Percentiles rank a stretch among this genome's conserved stretches.
These are phyloP conservation scores for Solanum gracilifrons DNA, from an alignment of 257 asterid species.

Conservation along the genomic window DNA sequence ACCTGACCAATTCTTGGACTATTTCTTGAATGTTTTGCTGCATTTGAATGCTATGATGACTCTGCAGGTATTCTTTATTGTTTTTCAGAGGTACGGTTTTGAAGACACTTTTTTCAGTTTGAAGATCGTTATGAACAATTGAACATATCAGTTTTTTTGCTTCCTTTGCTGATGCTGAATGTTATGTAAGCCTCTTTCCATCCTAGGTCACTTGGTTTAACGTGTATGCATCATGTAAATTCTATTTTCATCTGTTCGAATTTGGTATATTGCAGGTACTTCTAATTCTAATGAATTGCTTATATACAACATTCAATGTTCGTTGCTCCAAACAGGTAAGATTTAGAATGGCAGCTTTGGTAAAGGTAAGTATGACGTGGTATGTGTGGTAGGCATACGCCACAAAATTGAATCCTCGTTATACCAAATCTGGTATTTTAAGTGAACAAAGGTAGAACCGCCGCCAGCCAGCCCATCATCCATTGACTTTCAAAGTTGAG, in stretches of 20 bases:
- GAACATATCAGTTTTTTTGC: neutral
- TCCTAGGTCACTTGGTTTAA: neutral
- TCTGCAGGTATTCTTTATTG: neutral
- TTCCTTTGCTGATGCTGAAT: neutral
- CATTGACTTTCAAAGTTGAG: neutral
- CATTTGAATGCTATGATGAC: neutral
- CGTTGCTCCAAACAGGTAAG: neutral
- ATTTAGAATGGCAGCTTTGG: neutral
- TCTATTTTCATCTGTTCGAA: neutral
- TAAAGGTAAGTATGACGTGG: neutral
- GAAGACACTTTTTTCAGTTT: neutral
- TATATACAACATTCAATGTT: neutral
- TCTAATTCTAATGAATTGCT: neutral
- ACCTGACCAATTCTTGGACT: neutral
- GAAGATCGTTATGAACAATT: neutral
- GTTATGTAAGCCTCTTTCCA: neutral
- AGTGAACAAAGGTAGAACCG: neutral
- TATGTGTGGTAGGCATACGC: neutral
- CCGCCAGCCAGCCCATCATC: neutral
- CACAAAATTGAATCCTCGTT: neutral
- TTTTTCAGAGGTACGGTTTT: neutral
- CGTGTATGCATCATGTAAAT: neutral
- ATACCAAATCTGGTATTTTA: neutral
- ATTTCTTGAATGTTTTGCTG: neutral
- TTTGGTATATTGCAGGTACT: neutral